Percentiles rank a stretch among this genome's conserved stretches.
These are phyloP conservation scores for Jimgerdemannia lactiflua DNA, from an alignment of 192 early-diverging fungal species.

Conservation along the genomic window DNA sequence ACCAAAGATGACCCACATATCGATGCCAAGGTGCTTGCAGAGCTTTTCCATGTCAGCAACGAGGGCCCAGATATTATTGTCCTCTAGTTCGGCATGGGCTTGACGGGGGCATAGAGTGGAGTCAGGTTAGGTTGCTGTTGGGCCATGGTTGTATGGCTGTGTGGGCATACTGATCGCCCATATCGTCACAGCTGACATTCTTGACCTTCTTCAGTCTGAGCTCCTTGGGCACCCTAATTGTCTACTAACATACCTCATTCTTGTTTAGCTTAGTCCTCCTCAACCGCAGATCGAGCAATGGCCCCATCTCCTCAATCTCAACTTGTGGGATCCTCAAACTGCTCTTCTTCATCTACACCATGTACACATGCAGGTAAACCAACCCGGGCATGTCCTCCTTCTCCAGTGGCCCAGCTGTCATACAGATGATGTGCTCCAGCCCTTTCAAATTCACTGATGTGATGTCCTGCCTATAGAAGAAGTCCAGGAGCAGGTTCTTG, in stretches of 20 bases:
- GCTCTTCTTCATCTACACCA: conserved; percentile 83
- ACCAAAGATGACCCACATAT: conserved; percentile 76
- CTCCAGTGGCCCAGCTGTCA: conserved; percentile 71
- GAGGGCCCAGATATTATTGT: conserved; percentile 67
- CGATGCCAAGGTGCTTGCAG: conserved; percentile 56
- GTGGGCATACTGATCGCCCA: conserved; percentile 89
- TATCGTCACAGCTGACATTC: conserved; percentile 86
- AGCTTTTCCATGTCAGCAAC: conserved; percentile 65
- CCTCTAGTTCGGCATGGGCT: conserved; percentile 52
- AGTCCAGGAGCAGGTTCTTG: conserved; percentile 84
- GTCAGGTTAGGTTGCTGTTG: no score
- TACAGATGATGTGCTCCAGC: conserved; percentile 83
- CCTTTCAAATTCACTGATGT: conserved; percentile 83
- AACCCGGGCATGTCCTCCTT: conserved; percentile 57
- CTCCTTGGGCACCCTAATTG: conserved; percentile 85
- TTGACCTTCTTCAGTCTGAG: conserved; percentile 87
- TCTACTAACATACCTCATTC: conserved; percentile 79
- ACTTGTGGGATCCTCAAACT: conserved; percentile 84
- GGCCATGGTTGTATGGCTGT: no score
- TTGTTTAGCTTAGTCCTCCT: conserved; percentile 71
- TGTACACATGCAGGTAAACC: conserved; percentile 83
- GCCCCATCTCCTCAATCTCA: conserved; percentile 94
- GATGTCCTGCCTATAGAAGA: conserved; percentile 79
- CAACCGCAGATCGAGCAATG: conserved; percentile 75
- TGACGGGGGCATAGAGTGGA: no score